Conservation (phyloP, 345 rosid genomes). For the Pistacia atlantica region DNA sequence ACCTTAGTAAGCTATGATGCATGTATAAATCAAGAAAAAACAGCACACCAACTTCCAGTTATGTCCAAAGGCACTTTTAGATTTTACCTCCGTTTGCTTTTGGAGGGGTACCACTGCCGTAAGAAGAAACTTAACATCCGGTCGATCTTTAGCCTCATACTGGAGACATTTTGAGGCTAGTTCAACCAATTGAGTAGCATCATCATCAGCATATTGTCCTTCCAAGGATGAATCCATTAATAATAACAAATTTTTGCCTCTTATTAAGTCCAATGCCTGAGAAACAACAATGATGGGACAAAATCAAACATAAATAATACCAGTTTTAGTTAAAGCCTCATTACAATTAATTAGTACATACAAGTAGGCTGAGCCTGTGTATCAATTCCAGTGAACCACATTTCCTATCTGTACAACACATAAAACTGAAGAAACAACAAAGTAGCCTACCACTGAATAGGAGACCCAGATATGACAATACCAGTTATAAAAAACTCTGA, state of each 20-base stretch:
- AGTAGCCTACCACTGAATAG: not conserved
- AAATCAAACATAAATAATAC: not conserved
- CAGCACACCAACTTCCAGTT: not conserved
- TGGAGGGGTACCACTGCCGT: slow-evolving; percentile 65
- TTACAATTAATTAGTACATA: not conserved
- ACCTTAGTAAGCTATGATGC: slow-evolving; percentile 11
- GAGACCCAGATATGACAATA: not conserved
- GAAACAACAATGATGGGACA: slow-evolving; percentile 5
- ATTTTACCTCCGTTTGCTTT: slow-evolving; percentile 59
- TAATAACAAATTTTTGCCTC: slow-evolving; percentile 57
- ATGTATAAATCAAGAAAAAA: not conserved
- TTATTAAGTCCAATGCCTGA: slow-evolving; percentile 70
- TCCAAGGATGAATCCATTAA: slow-evolving; percentile 74
- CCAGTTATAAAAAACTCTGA: not conserved
- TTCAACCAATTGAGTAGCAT: slow-evolving; percentile 58
- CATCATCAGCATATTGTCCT: slow-evolving; percentile 72
- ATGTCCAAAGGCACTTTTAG: slow-evolving; percentile 16
- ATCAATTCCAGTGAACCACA: not conserved
- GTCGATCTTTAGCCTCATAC: slow-evolving; percentile 74
- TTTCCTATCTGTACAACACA: not conserved
- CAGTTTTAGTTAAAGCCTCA: not conserved
- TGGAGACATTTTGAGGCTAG: slow-evolving; percentile 75
- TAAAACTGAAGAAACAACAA: not conserved
- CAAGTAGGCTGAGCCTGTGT: too few species aligned
- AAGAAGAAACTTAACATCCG: slow-evolving; percentile 56